phyloP scores from a whole-genome alignment of 768 basidiomycete genomes.

The Lenzites betulinus region DNA sequence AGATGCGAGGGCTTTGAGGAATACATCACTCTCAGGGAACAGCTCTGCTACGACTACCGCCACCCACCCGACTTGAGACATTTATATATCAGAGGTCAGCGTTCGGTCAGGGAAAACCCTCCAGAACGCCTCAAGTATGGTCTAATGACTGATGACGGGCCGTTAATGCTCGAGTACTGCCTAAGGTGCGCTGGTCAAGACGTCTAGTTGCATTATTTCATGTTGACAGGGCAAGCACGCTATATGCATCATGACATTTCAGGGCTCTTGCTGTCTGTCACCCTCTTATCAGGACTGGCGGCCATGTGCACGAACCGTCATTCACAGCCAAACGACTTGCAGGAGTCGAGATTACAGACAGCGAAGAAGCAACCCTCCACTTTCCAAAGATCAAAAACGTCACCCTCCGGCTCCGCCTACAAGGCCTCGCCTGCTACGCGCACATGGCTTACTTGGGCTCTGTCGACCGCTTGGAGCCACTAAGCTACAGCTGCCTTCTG shows the following conservation, averaged over 20 bases:
- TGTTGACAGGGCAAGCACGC: too few species aligned
- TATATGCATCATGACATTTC: too few species aligned
- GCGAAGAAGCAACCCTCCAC: background rate
- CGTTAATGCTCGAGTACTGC: constrained; percentile 8
- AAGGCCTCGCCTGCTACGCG: constrained; percentile 4
- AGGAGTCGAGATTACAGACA: background rate
- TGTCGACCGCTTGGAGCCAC: background rate
- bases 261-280: background rate
- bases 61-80: background rate
- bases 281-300: background rate
- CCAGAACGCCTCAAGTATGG: background rate
- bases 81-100: background rate
- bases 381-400: background rate
- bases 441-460: background rate
- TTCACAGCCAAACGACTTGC: background rate
- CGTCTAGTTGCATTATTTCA: background rate
- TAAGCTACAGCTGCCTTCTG: background rate
- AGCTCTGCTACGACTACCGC: constrained; percentile 9
- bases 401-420: background rate
- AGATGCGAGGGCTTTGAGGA: background rate
- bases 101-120: background rate
- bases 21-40: constrained; percentile 1
- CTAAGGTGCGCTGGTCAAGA: background rate
- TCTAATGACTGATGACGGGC: background rate
- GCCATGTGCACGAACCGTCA: background rate